Base-by-base conservation (phyloP, 306 rosid genomes). In the Adenanthera pavonina region DNA sequence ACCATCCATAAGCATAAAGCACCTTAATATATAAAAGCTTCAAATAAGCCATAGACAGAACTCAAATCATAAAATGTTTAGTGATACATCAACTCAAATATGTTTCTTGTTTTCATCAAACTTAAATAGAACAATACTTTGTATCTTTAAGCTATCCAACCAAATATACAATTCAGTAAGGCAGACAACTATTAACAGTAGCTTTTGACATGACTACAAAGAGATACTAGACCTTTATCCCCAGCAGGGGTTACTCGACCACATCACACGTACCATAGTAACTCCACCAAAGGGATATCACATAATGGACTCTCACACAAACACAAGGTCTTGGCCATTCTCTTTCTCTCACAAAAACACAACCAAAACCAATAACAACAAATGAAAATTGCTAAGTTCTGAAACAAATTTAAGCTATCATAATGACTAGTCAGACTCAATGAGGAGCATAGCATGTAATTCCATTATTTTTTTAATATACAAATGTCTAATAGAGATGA, bases 191-290 rank as follows among this genome's bases (percentile, higher is more conserved):
- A 2, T 66, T 38, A 40, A 20, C 15, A 69, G 62, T 53, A 71
- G 85, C 59, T 59, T 36, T 33, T 49, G 49, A 15, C 48, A 38
- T 36, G 76, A 54, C 69, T 76, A 35, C 70, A 65, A 78, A 52
- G 16, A 57, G 66, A 60, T 59, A 75, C 1, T 33, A 64, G 73
- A 94, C 98, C 98, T 92, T 92, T 94, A 54, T 91, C 96, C 73
- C 52, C 47, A 34, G 85, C 64, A 14, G 94, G 91, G 64, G 88
- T 80, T 91, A 96, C 81, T 92, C 90, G 76, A 94, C 87, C 20
- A 92, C 97, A 73, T 87, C 30, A 25, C 30, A 25, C 0, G 98
- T 96, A 94, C 92, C 19, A 96, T 94, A 48, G 96, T 94, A 46
- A 93, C 92, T 72, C 91, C 92, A 13, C 92, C 97, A 33, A 1